These are phyloP conservation scores for Sclerotiophoma versabilis DNA, from an alignment of 2,329 filamentous ascomycete species.

Conservation along the genomic window DNA sequence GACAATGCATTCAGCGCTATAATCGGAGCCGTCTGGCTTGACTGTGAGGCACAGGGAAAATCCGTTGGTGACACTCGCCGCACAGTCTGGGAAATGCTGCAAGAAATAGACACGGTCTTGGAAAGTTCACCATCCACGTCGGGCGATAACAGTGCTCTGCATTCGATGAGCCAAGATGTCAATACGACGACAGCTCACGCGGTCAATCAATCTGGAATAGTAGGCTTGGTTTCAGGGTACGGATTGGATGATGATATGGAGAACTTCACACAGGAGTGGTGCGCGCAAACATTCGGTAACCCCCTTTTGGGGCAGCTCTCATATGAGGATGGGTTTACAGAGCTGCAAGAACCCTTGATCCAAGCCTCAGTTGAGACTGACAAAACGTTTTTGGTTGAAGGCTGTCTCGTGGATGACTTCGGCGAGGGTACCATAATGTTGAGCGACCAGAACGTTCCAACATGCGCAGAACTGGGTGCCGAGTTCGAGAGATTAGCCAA, in stretches of 20 bases:
- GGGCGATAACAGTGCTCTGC: no score
- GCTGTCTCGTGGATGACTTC: neutral
- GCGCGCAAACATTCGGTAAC: neutral
- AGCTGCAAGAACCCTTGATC: no score
- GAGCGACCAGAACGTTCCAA: no score
- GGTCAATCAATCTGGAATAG: neutral
- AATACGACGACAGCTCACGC: neutral
- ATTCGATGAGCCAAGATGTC: neutral
- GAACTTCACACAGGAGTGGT: neutral
- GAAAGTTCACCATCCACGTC: no score
- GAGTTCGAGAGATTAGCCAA: no score
- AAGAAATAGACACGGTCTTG: neutral
- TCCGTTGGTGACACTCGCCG: neutral
- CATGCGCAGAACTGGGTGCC: no score
- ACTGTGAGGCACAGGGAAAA: neutral
- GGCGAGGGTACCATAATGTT: no score
- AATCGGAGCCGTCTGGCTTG: neutral
- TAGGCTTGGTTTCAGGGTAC: no score
- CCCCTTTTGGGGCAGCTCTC: no score
- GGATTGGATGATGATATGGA: neutral
- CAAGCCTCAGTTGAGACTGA: no score
- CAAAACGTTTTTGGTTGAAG: no score
- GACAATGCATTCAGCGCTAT: neutral
- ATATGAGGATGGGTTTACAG: neutral
- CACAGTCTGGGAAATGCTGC: neutral